Evolutionary conservation across 1,139 yeast genomes (phyloP).

Genomic region (Saccharomyces hybrid): DNA sequence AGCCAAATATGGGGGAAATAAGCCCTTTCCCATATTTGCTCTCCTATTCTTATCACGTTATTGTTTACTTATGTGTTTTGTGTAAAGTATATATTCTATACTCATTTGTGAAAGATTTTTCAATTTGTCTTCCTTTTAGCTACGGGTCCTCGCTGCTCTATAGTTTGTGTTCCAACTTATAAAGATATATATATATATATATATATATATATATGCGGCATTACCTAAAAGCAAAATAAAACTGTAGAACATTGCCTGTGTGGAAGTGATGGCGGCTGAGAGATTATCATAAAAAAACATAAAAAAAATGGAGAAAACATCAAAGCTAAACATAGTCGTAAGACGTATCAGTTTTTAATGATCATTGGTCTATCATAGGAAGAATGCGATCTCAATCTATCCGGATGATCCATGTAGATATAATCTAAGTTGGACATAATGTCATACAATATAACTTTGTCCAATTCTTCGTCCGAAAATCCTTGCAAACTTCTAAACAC

Average conservation of each 20-base stretch:
- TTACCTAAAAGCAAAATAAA: not conserved
- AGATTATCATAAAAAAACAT: not conserved
- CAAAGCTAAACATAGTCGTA: not conserved
- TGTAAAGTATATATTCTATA: not conserved
- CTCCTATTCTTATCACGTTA: not conserved
- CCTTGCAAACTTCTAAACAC: conserved; percentile 47
- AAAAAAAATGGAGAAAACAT: not conserved
- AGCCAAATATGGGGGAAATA: not conserved
- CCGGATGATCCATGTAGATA: conserved; percentile 82
- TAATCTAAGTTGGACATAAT: conserved; percentile 44
- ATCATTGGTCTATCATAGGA: conserved; percentile 32
- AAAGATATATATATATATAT: not conserved
- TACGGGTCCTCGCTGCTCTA: not conserved
- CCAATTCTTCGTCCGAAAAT: conserved; percentile 27
- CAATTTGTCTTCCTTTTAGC: not conserved
- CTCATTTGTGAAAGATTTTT: not conserved
- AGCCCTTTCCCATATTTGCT: not conserved
- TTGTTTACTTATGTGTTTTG: not conserved
- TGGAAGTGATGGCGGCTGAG: not conserved
- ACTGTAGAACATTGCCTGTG: not conserved
- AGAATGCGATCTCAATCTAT: conserved; percentile 42
- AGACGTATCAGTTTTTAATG: conserved; percentile 21
- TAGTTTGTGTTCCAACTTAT: not conserved
- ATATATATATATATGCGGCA: not conserved
- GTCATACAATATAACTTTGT: conserved; percentile 47